phyloP scores from a whole-genome alignment of 352 stramenopile genomes.

The Globisporangium abappressorium region DNA sequence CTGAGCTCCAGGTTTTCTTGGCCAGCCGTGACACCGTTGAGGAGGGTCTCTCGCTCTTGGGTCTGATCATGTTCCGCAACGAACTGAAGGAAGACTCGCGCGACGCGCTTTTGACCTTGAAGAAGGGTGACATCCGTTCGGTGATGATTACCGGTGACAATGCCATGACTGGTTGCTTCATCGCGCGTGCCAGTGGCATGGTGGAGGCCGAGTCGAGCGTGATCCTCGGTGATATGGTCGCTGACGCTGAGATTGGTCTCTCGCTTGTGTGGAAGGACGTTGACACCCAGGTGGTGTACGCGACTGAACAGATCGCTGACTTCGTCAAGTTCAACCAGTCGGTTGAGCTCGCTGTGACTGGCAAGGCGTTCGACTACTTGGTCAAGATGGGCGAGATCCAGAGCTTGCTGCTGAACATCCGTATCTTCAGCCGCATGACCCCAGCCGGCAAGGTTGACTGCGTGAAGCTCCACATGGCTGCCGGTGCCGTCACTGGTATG shows the following conservation, averaged over 20 bases:
- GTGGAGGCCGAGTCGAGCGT: conserved; percentile 40
- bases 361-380: conserved; percentile 69
- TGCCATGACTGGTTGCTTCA: conserved; percentile 75
- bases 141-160: conserved; percentile 91
- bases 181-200: conserved; percentile 67
- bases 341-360: conserved; percentile 67
- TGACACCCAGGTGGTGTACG: conserved; percentile 49
- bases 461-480: conserved; percentile 60
- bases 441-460: conserved; percentile 72
- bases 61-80: conserved; percentile 90
- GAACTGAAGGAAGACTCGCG: conserved; percentile 82
- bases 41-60: conserved; percentile 62
- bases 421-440: conserved; percentile 83
- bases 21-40: conserved; percentile 77
- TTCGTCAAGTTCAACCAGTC: conserved; percentile 37
- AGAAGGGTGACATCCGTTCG: conserved; percentile 63
- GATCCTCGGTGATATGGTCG: conserved; percentile 62
- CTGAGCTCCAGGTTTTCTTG: conserved; percentile 37
- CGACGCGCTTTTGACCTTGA: conserved; percentile 75
- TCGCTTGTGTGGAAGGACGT: conserved; percentile 67
- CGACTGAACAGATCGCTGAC: conserved; percentile 42
- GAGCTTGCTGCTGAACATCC: conserved; percentile 57
- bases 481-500: conserved; percentile 73
- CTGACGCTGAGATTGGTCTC: conserved; percentile 26
- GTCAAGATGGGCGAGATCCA: conserved; percentile 60